Evolutionary conservation across 768 basidiomycete genomes (phyloP), one percentile per base, ranked within the genome.

Genomic region (Antrodiella citrinella): DNA sequence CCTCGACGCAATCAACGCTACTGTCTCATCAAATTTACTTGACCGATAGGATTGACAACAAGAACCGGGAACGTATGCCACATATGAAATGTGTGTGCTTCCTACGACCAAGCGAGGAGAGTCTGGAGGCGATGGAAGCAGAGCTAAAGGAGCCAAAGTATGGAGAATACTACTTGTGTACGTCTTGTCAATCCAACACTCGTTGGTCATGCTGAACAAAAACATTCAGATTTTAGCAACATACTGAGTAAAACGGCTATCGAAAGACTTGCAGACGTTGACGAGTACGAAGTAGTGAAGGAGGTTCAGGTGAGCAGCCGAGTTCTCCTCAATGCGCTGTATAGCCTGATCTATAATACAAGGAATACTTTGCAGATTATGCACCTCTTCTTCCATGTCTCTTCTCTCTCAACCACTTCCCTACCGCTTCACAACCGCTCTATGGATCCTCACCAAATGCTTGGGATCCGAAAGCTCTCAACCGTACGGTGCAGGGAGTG

Each of bases 361-460:
- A 91, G 93, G 96, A 99, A 78, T 91, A 91, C 71, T 99, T 97
- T 66, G 93, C 92, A 56, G 96, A 99, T 67, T 98, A 93, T 59
- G 78, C 90, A 1, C 91, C 95, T 0, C 73, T 97, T 42, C 70
- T 91, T 2, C 85, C 92, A 1, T 87, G 76, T 38, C 70, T 98
- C 20, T 97, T 95, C 71, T 91, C 93, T 12, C 69, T 98, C 41
- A 88, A 89, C 58, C 78, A 92, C 61, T 69, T 69, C 0, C 90
- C 93, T 1, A 76, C 81, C 0, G 58, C 71, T 11, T 67, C 73
- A 22, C 74, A 67, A 54, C 87, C 87, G 2, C 62, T 93, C 15
- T 92, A 87, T 61, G 88, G 85, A 18, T 72, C 81, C 20, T 78
- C 77, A 1, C 75, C 78, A n/a, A 84, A 79, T 58, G 60, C 71